phyloP scores from a whole-genome alignment of 176 grass and related monocot genomes.

The Cenchrus americanus region DNA sequence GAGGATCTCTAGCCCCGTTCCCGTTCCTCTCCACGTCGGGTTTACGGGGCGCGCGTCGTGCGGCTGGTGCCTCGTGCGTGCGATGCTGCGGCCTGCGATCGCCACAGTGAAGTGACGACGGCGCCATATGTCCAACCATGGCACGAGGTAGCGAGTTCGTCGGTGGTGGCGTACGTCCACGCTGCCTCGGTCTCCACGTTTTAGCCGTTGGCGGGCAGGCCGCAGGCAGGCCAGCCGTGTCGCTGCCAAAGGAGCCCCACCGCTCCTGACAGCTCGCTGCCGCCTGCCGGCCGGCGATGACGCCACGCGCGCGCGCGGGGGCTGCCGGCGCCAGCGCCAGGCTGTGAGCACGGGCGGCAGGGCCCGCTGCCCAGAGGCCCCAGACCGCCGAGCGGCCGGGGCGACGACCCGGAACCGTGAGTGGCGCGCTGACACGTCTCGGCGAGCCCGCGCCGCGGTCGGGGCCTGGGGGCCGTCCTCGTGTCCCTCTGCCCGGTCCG shows the following conservation, averaged over 20 bases:
- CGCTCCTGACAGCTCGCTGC: slow-evolving; percentile 23
- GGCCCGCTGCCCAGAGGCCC: too few species aligned
- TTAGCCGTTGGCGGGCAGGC: slow-evolving; percentile 11
- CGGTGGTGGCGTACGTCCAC: not conserved
- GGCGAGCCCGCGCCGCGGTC: not conserved
- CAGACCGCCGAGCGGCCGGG: too few species aligned
- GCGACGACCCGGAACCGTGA: not conserved
- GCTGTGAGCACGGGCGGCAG: not conserved
- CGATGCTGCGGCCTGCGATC: not conserved
- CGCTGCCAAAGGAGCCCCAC: not conserved
- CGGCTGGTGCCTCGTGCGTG: not conserved
- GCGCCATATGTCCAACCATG: not conserved
- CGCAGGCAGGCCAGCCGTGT: not conserved
- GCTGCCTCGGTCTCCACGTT: slow-evolving; percentile 24
- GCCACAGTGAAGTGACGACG: not conserved
- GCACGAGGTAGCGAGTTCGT: not conserved
- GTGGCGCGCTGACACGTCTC: slow-evolving; percentile 30
- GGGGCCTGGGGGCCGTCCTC: not conserved
- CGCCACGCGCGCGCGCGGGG: slow-evolving; percentile 3
- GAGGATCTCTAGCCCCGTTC: not conserved
- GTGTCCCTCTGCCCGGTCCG: not conserved
- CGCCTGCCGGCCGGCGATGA: slow-evolving; percentile 4
- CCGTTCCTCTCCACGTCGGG: not conserved
- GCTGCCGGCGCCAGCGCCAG: too few species aligned
- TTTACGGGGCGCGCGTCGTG: not conserved